Base-by-base conservation (phyloP, 163 green algal species). In the Volvox carteri region DNA sequence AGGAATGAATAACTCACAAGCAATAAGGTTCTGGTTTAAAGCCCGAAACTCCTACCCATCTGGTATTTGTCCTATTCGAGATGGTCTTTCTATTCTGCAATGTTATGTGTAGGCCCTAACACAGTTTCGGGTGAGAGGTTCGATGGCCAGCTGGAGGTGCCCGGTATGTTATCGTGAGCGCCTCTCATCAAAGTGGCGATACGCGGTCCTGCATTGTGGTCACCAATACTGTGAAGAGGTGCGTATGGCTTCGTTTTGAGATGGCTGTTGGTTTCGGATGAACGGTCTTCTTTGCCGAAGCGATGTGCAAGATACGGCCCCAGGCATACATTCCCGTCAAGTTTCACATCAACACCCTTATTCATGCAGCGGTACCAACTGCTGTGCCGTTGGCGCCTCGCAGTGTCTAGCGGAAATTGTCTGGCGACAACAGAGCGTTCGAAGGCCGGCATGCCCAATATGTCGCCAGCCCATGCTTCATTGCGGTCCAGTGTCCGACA, bases 371-470 rank as follows among this genome's bases (percentile, higher is more conserved):
- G n/a, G 62, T 30, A 65, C 54, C 54, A 65, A 23, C 19, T 23
- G 19, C 54, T 7, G 4, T 65, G n/a, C n/a, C n/a, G 25, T 65
- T 19, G 28, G 9, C 44, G 25, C 28, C n/a, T 14, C n/a, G 25
- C 80, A 87, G 80, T 87, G 80, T 33, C 80, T 87, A 18, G 80
- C 62, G 8, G 80, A 87, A 44, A 62, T 78, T 33, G 80, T 78
- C 0, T 87, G 80, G 80, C 62, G 80, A 19, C 62, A 79, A 46
- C 62, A 78, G 33, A 78, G 39, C 46, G 35, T 39, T 21, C 62
- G 30, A 9, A 23, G 46, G 3, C 80, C 80, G 44, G 39, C 28
- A n/a, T 87, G 80, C 46, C 80, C 80, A 19, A 70, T 87, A 19
- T 87, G 80, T 48, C 62, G 80, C 21, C 80, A 87, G 65, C 80